phyloP scores from a whole-genome alignment of 805 yeast species.

The Aciculoconidium aculeatum region DNA sequence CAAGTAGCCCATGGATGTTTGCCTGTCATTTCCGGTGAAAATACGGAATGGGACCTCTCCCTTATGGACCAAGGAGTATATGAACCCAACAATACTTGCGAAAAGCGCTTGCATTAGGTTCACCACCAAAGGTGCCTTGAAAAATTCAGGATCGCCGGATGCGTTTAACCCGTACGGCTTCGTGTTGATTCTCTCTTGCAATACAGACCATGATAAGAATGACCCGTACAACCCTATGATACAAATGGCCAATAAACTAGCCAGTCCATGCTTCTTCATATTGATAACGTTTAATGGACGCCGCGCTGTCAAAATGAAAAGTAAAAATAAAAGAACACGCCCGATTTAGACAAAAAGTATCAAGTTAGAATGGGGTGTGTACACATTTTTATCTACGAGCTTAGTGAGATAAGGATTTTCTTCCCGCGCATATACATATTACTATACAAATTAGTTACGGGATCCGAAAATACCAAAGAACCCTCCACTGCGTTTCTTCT shows the following conservation, averaged over 20 bases:
- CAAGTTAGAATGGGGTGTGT: too few species aligned
- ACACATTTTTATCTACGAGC: too few species aligned
- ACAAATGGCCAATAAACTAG: constrained; percentile 24
- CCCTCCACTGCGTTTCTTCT: constrained; percentile 52
- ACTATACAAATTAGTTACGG: constrained; percentile 6
- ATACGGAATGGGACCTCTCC: constrained; percentile 24
- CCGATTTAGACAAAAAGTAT: too few species aligned
- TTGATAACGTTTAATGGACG: constrained; percentile 2
- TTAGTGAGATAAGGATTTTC: too few species aligned
- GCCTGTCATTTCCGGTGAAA: constrained; percentile 25
- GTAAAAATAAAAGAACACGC: too few species aligned
- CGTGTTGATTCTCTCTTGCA: constrained; percentile 83
- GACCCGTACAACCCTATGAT: constrained; percentile 74
- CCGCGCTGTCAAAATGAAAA: too few species aligned
- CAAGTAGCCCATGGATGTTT: constrained; percentile 14
- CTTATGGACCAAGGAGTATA: constrained; percentile 42
- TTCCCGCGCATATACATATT: too few species aligned
- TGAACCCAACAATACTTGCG: constrained; percentile 64
- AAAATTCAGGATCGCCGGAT: constrained; percentile 34
- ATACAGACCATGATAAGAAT: constrained; percentile 85
- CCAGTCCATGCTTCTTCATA: constrained; percentile 14
- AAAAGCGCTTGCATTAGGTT: constrained; percentile 68
- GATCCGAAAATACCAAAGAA: constrained; percentile 73
- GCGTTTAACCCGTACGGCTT: constrained; percentile 58
- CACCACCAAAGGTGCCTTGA: constrained; percentile 75